Conservation (phyloP, 345 rosid species). For the Syzygium aqueum region DNA sequence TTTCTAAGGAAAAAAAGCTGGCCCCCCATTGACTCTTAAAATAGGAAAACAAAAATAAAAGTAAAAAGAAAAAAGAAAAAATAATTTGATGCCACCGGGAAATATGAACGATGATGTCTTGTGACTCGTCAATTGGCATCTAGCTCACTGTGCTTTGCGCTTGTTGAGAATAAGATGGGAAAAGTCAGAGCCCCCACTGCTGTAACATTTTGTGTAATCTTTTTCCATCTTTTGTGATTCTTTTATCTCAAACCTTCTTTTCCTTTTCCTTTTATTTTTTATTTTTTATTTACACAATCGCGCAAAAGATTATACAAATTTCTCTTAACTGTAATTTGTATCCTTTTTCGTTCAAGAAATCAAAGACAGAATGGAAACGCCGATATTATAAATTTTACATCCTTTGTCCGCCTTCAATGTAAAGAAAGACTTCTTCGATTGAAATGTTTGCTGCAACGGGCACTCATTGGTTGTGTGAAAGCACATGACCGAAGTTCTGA, state of each 20-base stretch:
- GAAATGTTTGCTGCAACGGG: neutral
- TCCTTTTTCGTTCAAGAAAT: neutral
- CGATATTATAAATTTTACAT: neutral
- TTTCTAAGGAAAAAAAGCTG: neutral
- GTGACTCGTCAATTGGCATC: neutral
- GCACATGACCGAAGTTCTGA: neutral
- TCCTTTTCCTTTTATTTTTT: neutral
- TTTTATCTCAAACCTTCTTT: neutral
- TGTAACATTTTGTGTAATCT: neutral
- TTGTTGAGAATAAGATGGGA: neutral
- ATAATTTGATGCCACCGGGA: neutral
- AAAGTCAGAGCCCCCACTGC: neutral
- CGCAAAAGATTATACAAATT: neutral
- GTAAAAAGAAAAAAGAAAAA: fast-evolving
- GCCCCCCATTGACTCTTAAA: neutral
- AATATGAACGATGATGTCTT: neutral
- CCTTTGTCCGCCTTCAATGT: neutral
- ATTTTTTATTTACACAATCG: neutral
- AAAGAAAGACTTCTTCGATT: fast-evolving
- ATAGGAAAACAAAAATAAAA: neutral
- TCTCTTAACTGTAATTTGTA: neutral
- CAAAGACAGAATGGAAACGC: neutral
- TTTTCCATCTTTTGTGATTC: neutral
- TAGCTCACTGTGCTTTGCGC: neutral
- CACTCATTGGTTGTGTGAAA: neutral